A percentile compares a stretch with the other conserved stretches of the same genome.
phyloP scores from a whole-genome alignment of 345 rosid species.

The Camelina hispida region DNA sequence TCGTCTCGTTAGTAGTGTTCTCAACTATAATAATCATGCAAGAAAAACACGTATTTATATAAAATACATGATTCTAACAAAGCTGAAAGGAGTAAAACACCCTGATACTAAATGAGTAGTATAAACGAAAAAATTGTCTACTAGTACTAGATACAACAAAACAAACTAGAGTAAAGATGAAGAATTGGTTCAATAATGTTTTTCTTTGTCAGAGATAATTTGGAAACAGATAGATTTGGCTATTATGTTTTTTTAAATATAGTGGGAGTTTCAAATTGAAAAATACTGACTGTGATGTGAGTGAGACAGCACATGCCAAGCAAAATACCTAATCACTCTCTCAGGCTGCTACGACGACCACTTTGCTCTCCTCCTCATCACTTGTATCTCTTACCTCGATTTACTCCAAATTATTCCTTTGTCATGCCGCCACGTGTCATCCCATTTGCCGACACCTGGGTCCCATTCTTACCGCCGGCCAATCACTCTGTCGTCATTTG shows the following conservation, averaged over 20 bases:
- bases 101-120: too few relatives aligned
- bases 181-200: not conserved
- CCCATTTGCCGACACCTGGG: slow-evolving; percentile 16
- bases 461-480: slow-evolving; percentile 36
- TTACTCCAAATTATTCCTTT: slow-evolving; percentile 36
- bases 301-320: slow-evolving; percentile 43
- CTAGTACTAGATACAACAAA: not conserved
- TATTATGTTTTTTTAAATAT: too few relatives aligned
- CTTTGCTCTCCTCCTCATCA: slow-evolving; percentile 29
- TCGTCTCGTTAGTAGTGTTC: not conserved
- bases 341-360: slow-evolving; percentile 33
- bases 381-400: slow-evolving; percentile 36
- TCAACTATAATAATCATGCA: slow-evolving; percentile 19
- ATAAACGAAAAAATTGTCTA: too few relatives aligned
- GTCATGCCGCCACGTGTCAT: slow-evolving; percentile 40
- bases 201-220: not conserved
- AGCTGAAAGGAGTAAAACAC: too few relatives aligned
- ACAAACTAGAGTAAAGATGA: slow-evolving; percentile 11
- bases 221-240: slow-evolving; percentile 13
- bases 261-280: slow-evolving; percentile 26
- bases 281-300: slow-evolving; percentile 20
- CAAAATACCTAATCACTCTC: slow-evolving; percentile 30
- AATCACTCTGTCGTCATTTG: slow-evolving; percentile 31
- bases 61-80: too few relatives aligned
- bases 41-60: too few relatives aligned